Conservation (phyloP, 768 basidiomycete species). For the Tylopilus plumbeoviolaceoides region DNA sequence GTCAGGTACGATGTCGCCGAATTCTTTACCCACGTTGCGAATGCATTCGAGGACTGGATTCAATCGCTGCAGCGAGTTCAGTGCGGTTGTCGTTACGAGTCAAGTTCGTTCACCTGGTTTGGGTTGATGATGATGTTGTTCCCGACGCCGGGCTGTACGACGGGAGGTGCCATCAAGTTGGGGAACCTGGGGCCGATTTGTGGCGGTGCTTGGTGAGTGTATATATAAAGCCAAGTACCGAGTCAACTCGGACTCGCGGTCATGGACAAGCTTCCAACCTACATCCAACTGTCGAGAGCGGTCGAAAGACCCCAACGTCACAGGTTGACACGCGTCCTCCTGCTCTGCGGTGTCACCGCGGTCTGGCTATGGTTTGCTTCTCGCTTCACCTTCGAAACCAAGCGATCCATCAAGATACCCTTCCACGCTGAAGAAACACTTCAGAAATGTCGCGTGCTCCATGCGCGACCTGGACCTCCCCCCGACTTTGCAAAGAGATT, state of each 20-base stretch:
- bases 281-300: conserved; percentile 1
- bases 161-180: conserved; percentile 44
- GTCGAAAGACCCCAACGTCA: conserved; percentile 11
- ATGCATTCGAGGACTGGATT: conserved; percentile 89
- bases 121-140: conserved; percentile 64
- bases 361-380: conserved; percentile 21
- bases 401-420: conserved; percentile 20
- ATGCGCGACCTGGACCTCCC: conserved; percentile 35
- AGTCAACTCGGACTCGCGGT: not conserved
- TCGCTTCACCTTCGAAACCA: conserved; percentile 6
- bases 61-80: conserved; percentile 49
- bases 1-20: conserved; percentile 89
- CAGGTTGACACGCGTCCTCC: conserved; percentile 11
- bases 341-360: conserved; percentile 14
- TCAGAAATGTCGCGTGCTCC: conserved; percentile 34
- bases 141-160: conserved; percentile 59
- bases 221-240: too few species aligned
- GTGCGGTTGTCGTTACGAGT: not conserved
- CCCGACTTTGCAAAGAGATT: conserved; percentile 29
- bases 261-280: conserved; percentile 30
- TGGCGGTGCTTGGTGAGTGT: conserved; percentile 3
- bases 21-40: conserved; percentile 88
- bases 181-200: conserved; percentile 2
- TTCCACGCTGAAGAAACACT: conserved; percentile 28
- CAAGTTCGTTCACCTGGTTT: conserved; percentile 43